phyloP scores from a whole-genome alignment of 177 flowering plant species.

The Vitis hybrid region DNA sequence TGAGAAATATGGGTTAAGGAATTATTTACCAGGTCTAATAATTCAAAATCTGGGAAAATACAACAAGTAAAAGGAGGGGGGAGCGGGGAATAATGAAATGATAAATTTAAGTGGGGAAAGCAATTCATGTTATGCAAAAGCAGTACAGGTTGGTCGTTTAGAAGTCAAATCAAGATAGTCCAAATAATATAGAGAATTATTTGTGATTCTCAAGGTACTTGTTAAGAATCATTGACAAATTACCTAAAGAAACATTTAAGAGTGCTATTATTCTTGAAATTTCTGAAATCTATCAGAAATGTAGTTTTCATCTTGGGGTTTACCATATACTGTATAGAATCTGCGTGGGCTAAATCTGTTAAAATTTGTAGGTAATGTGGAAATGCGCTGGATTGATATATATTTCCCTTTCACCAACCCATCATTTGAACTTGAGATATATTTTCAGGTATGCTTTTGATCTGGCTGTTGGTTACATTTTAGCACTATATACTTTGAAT shows the following conservation, averaged over 20 bases:
- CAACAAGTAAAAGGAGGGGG: background rate
- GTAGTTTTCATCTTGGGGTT: background rate
- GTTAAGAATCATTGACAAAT: background rate
- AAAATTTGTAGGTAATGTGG: constrained; percentile 74
- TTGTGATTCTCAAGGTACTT: background rate
- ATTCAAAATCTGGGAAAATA: background rate
- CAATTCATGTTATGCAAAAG: background rate
- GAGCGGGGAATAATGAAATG: background rate
- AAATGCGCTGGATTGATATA: constrained; percentile 97
- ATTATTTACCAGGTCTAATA: background rate
- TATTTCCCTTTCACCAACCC: constrained; percentile 96
- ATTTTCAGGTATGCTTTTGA: constrained; percentile 65
- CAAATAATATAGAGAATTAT: background rate
- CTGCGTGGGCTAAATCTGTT: constrained; percentile 4
- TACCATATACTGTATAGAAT: background rate
- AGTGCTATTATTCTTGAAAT: too few relatives aligned
- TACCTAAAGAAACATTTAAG: background rate
- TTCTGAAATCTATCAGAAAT: background rate
- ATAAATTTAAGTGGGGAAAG: background rate
- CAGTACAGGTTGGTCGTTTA: background rate
- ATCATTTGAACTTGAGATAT: constrained; percentile 96
- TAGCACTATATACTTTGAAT: background rate
- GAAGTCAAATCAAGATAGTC: background rate
- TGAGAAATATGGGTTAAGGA: background rate
- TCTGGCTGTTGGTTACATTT: too few relatives aligned